Evolutionary conservation across 331 rosid genomes (phyloP).

Genomic region (Quercus phellos): DNA sequence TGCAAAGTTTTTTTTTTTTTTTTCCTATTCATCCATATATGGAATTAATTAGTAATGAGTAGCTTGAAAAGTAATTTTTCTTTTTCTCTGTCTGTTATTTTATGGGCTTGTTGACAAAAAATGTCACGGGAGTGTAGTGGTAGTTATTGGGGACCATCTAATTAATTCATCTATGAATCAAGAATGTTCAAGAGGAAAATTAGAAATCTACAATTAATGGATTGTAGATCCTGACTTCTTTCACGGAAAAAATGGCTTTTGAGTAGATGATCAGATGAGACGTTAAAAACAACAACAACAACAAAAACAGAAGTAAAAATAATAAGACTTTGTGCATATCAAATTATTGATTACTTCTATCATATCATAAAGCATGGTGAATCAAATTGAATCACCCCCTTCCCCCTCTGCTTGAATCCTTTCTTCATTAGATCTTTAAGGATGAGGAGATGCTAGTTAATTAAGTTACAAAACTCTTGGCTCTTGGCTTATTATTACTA

Average conservation of each 20-base stretch:
- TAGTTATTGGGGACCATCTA: neutral
- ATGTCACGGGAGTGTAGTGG: neutral
- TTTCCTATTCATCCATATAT: neutral
- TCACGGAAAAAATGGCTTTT: neutral
- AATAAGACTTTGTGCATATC: too few relatives aligned
- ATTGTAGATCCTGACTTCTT: neutral
- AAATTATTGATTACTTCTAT: neutral
- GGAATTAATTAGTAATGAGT: neutral
- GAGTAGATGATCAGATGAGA: neutral
- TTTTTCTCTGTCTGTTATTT: neutral
- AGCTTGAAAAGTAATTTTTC: neutral
- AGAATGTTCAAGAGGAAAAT: neutral
- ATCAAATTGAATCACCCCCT: neutral
- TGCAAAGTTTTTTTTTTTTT: neutral
- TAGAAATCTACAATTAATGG: neutral
- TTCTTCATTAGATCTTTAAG: too few relatives aligned
- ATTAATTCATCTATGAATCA: neutral
- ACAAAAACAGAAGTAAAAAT: neutral
- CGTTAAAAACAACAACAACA: neutral
- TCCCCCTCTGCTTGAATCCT: accelerated
- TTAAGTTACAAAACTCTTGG: too few relatives aligned
- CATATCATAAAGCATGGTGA: neutral
- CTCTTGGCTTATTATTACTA: neutral
- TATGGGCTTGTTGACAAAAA: neutral
- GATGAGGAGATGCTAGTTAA: too few relatives aligned